Conservation (phyloP, 805 yeast species). For the Tetrapisispora namnaoensis region DNA sequence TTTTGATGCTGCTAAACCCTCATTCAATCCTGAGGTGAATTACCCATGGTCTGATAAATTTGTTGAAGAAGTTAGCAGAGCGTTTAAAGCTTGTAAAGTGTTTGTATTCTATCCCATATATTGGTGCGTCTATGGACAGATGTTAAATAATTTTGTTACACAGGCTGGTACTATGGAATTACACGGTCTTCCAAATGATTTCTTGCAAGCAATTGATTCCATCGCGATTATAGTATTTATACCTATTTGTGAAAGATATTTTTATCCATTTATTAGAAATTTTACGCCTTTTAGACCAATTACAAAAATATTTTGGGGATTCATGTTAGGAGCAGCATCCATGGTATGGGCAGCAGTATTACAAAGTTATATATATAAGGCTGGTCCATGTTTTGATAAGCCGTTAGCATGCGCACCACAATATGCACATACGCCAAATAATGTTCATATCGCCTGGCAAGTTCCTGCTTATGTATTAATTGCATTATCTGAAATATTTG, state of each 20-base stretch:
- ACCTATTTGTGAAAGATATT: constrained; percentile 54
- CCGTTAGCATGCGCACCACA: constrained; percentile 33
- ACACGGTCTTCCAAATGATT: constrained; percentile 74
- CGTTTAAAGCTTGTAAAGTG: constrained; percentile 63
- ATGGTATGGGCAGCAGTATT: constrained; percentile 71
- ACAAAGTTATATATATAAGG: constrained; percentile 56
- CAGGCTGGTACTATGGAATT: constrained; percentile 67
- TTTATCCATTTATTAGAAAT: constrained; percentile 45
- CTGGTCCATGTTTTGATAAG: constrained; percentile 64
- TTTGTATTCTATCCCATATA: constrained; percentile 61
- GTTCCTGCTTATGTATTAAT: constrained; percentile 58
- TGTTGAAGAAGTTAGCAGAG: constrained; percentile 61
- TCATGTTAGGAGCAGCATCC: constrained; percentile 51
- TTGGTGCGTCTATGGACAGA: constrained; percentile 67
- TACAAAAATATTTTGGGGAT: constrained; percentile 62
- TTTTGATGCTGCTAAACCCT: constrained; percentile 49
- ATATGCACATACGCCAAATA: constrained; percentile 22
- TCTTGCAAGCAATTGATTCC: constrained; percentile 67
- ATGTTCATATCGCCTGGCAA: constrained; percentile 61
- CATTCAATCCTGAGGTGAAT: constrained; percentile 36
- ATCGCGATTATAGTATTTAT: constrained; percentile 65
- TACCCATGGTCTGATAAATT: constrained; percentile 57
- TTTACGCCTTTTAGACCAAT: constrained; percentile 54
- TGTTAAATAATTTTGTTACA: constrained; percentile 61
- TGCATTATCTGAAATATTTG: constrained; percentile 68